Evolutionary conservation across 768 basidiomycete genomes (phyloP), one percentile per base, ranked within the genome.

Genomic region (Lactifluus rugatus): DNA sequence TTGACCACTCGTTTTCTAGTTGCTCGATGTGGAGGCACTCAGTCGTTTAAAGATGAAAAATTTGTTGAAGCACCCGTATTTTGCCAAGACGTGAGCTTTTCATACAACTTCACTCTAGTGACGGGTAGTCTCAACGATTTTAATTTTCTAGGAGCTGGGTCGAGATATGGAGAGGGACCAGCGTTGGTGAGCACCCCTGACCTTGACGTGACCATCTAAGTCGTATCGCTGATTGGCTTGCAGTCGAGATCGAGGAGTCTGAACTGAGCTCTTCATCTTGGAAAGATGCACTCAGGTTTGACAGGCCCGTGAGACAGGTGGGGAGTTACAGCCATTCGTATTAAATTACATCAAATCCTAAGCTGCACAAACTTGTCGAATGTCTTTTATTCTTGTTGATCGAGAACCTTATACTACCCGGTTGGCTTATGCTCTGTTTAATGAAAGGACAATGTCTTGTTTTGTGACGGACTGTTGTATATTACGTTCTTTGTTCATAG

Each of bases 271-370:
- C 59, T 13, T 13, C 4, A 14, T 51, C 42, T 10, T 60, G 58
- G 59, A 42, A 32, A 26, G 49, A 60, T 5, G 49, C 49, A 2
- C 54, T 60, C 37, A 39, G 8, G n/a, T 56, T 56, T 21, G 49
- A 60, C 13, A 51, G 16, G 36, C 49, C 49, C 1, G 6, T 3
- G 6, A 47, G 25, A 10, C 34, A 37, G 23, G 37, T 11, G 11
- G 11, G 10, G 10, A 3, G 21, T 8, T 44, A 44, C 21, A 44
- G 11, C 42, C 13, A 21, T 7, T 21, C 13, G 3, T 21, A 44
- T 44, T 44, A 23, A 42, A 42, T 42, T 9, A 42, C 1, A 42
- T 42, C 41, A 42, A 44, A 23, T 8, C 21, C 42, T 10, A 21
- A 44, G 9, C 28, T 5, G 6, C 28, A 6, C 28, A 9, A 21